A percentile compares a stretch with the other conserved stretches of the same genome.
These are phyloP conservation scores for Ophidiomyces ophidiicola DNA, from an alignment of 2,329 filamentous ascomycete species.

Conservation along the genomic window DNA sequence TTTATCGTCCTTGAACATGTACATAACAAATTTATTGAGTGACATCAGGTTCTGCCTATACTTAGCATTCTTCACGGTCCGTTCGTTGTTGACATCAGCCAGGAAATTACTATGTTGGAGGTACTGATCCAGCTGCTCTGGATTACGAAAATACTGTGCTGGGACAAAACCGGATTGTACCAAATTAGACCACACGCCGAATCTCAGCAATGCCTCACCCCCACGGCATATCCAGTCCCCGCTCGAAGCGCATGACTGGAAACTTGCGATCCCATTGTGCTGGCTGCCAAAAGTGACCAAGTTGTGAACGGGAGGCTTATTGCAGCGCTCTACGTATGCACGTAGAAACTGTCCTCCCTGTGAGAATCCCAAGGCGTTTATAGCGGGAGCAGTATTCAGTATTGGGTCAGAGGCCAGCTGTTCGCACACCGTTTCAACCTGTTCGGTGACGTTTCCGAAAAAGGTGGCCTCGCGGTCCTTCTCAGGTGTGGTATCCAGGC, in stretches of 20 bases:
- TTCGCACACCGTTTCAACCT: conserved; percentile 65
- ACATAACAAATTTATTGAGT: conserved; percentile 74
- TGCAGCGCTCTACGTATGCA: conserved; percentile 79
- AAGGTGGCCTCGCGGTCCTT: conserved; percentile 75
- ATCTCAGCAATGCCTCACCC: conserved; percentile 63
- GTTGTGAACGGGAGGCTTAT: conserved; percentile 58
- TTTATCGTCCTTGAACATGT: conserved; percentile 73
- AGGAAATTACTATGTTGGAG: conserved; percentile 74
- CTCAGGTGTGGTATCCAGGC: conserved; percentile 52
- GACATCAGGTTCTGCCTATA: conserved; percentile 60
- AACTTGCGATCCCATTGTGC: conserved; percentile 82
- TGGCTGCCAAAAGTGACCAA: conserved; percentile 82
- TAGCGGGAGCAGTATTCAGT: conserved; percentile 64
- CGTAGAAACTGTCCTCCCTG: conserved; percentile 96
- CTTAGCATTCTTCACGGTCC: conserved; percentile 54
- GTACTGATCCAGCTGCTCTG: conserved; percentile 56
- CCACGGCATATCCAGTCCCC: conserved; percentile 71
- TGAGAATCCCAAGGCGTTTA: conserved; percentile 88
- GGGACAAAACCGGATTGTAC: conserved; percentile 75
- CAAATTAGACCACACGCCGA: conserved; percentile 66
- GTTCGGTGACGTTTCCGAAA: conserved; percentile 74
- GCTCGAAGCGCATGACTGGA: conserved; percentile 53
- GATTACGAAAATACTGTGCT: conserved; percentile 85
- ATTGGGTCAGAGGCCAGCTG: conserved; percentile 64
- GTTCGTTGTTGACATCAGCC: conserved; percentile 94